phyloP scores from a whole-genome alignment of 306 rosid genomes.

The Morella rubra region DNA sequence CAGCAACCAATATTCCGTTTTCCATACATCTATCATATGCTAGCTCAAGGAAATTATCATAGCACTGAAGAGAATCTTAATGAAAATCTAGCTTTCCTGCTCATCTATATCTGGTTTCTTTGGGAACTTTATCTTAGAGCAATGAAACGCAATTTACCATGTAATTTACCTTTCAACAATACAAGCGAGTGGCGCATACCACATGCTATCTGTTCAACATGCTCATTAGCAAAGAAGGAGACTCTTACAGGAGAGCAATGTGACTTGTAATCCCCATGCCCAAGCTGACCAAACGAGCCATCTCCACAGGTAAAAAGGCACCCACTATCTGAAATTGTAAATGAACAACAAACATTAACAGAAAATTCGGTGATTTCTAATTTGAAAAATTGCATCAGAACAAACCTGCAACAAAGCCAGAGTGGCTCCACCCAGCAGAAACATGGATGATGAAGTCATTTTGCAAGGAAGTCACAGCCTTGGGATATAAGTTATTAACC shows the following conservation, averaged over 20 bases:
- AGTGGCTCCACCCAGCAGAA: slow-evolving; percentile 97
- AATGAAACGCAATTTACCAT: background rate
- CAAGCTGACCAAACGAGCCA: slow-evolving; percentile 96
- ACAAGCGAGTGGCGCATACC: slow-evolving; percentile 96
- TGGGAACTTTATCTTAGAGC: too few species aligned
- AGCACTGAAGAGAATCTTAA: background rate
- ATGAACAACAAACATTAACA: slow-evolving; percentile 14
- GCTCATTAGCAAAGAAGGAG: slow-evolving; percentile 50
- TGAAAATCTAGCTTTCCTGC: background rate
- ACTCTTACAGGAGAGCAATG: slow-evolving; percentile 56
- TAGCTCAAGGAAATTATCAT: background rate
- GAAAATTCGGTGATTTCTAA: background rate
- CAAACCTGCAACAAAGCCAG: slow-evolving; percentile 90
- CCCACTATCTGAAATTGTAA: slow-evolving; percentile 53
- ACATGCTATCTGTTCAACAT: slow-evolving; percentile 64
- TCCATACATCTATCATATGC: slow-evolving; percentile 2
- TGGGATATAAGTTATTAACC: slow-evolving; percentile 51
- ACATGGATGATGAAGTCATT: slow-evolving; percentile 47
- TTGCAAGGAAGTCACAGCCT: slow-evolving; percentile 51
- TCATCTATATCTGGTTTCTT: background rate
- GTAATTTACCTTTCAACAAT: slow-evolving; percentile 59
- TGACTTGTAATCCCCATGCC: slow-evolving; percentile 69
- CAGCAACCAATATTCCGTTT: background rate
- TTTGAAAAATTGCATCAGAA: background rate
- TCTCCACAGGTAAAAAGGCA: slow-evolving; percentile 78